A percentile compares a stretch with the other conserved stretches of the same genome.
Evolutionary conservation across 1,284 basidiomycete genomes (phyloP).

Genomic region (Psilocybe mexicana): DNA sequence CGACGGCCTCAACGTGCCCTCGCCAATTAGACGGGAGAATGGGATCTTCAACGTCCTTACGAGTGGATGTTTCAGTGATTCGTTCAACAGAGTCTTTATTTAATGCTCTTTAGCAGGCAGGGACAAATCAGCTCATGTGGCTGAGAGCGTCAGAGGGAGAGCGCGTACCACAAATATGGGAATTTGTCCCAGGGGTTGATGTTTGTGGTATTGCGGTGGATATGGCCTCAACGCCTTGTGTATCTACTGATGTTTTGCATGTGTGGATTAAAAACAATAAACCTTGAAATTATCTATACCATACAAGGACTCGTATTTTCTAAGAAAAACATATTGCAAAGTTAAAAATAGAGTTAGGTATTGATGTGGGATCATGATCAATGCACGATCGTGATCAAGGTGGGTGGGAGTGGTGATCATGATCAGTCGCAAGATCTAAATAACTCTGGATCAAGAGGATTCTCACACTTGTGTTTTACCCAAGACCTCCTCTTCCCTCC

Average conservation of each 20-base stretch:
- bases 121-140: slow-evolving; percentile 27
- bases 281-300: background rate
- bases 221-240: slow-evolving; percentile 24
- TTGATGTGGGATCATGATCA: background rate
- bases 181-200: background rate
- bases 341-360: too few species aligned
- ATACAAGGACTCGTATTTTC: too few species aligned
- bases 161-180: background rate
- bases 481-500: background rate
- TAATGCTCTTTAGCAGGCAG: slow-evolving; percentile 38
- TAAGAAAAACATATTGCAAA: too few species aligned
- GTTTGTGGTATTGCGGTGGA: background rate
- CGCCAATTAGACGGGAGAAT: slow-evolving; percentile 50
- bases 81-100: slow-evolving; percentile 41
- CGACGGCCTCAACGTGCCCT: slow-evolving; percentile 80
- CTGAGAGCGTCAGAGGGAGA: slow-evolving; percentile 13
- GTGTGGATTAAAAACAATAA: background rate
- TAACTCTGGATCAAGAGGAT: background rate
- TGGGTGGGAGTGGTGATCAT: background rate
- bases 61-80: slow-evolving; percentile 39
- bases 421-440: background rate
- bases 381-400: slow-evolving; percentile 5
- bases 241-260: background rate
- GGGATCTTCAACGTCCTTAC: slow-evolving; percentile 65
- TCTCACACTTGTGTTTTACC: background rate